Percentiles rank a stretch among this genome's conserved stretches.
Evolutionary conservation across 2,329 filamentous ascomycete genomes (phyloP).

Genomic region (Emydomyces testavorans): DNA sequence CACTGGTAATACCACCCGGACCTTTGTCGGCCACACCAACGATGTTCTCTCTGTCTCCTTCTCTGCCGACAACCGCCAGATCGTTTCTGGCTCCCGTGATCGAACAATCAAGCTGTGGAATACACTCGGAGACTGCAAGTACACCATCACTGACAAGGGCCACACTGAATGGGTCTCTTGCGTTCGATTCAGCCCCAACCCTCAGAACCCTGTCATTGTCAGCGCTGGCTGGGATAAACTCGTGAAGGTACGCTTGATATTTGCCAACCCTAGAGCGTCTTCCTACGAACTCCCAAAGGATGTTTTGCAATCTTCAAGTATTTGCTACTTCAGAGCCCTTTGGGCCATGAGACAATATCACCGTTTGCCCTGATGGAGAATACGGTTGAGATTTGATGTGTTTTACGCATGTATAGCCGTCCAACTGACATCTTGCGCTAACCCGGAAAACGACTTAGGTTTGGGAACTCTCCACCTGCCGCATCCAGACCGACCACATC

Average conservation of each 20-base stretch:
- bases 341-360: slow-evolving; percentile 96
- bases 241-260: slow-evolving; percentile 69
- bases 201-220: slow-evolving; percentile 99
- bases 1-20: slow-evolving; percentile 90
- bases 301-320: slow-evolving; percentile 85
- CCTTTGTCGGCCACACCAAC: slow-evolving; percentile 98
- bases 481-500: slow-evolving; percentile 99
- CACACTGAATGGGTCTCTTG: slow-evolving; percentile 99
- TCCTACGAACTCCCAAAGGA: slow-evolving; percentile 52
- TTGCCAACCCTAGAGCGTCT: neutral
- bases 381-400: neutral
- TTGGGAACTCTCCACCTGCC: slow-evolving; percentile 98
- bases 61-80: slow-evolving; percentile 99
- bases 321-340: slow-evolving; percentile 99
- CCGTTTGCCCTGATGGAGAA: slow-evolving; percentile 46
- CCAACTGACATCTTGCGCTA: slow-evolving; percentile 17
- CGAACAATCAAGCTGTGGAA: slow-evolving; percentile 99
- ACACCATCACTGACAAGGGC: slow-evolving; percentile 99
- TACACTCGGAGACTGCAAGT: slow-evolving; percentile 99
- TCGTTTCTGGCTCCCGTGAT: slow-evolving; percentile 97
- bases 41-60: slow-evolving; percentile 99
- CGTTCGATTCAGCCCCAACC: slow-evolving; percentile 99
- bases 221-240: slow-evolving; percentile 99
- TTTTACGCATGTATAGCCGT: neutral
- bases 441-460: slow-evolving; percentile 51